Evolutionary conservation across 805 yeast species (phyloP), one percentile per base, ranked within the genome.

Genomic region (Zygosaccharomyces bailii): DNA sequence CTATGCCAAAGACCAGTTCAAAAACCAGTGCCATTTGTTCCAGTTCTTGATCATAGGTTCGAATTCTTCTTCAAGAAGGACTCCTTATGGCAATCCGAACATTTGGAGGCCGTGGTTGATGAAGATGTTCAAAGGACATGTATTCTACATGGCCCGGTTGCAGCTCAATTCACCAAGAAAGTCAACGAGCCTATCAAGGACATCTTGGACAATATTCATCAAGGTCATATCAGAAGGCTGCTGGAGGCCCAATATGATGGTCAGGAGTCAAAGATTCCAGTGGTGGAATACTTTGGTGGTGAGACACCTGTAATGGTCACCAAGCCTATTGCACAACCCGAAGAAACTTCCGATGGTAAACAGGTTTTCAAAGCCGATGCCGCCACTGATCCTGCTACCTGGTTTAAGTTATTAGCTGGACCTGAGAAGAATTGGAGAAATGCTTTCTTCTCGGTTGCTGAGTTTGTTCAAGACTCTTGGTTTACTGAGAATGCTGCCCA

Each of bases 101-200:
- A 87, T 66, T 78, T 93, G 64, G 97, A 89, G 66, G 86, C 97
- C 48, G 98, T 93, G 63, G 90, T 87, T 54, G 98, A 78, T 55
- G 88, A 85, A 60, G 99, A 93, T 66, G 98, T 93, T 51, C 90
- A 90, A 70, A 85, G 99, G 77, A 91, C 97, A n/a, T 95, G 99
- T 85, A 89, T 93, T 56, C 78, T 93, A 61, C 96, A 89, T 60
- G 98, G 99, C 58, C 99, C 99, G 42, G 98, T 93, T 55, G 96
- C 99, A 58, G 96, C 96, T 57, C 89, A 83, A 70, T 90, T 73
- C 74, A 82, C 97, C 57, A 85, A 76, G 60, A 74, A 76, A 62
- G 93, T 86, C 49, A 82, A 93, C 63, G 96, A 88, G 72, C 98
- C 99, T 59, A 86, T 93, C 62, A 82, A 86, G 69, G 86, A 84